Percentiles rank a stretch among this genome's conserved stretches.
phyloP scores from a whole-genome alignment of 1,139 yeast species.

The Pichia inconspicua region DNA sequence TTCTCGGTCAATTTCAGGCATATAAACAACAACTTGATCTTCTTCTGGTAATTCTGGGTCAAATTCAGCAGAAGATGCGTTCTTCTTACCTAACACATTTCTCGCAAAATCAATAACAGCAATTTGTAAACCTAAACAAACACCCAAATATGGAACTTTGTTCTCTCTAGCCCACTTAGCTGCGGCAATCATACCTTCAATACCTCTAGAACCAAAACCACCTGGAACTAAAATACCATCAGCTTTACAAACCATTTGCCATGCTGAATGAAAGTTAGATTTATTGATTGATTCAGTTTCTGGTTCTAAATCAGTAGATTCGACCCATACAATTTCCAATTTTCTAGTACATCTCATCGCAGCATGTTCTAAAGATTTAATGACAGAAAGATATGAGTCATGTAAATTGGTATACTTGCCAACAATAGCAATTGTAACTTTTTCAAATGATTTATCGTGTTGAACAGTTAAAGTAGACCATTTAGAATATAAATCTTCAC shows the following conservation, averaged over 20 bases:
- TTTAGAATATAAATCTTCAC: slow-evolving; percentile 59
- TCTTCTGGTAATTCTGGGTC: slow-evolving; percentile 54
- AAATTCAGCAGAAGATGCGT: slow-evolving; percentile 82
- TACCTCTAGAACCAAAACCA: slow-evolving; percentile 96
- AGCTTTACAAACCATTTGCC: slow-evolving; percentile 91
- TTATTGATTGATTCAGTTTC: slow-evolving; percentile 56
- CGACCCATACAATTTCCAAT: slow-evolving; percentile 91
- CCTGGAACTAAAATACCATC: slow-evolving; percentile 98
- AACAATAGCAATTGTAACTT: slow-evolving; percentile 89
- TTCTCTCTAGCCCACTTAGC: slow-evolving; percentile 97
- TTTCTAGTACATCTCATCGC: slow-evolving; percentile 83
- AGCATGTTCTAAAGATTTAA: slow-evolving; percentile 91
- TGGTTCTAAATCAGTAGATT: slow-evolving; percentile 82
- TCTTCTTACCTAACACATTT: slow-evolving; percentile 59
- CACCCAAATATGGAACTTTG: slow-evolving; percentile 89
- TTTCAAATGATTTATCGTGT: slow-evolving; percentile 72
- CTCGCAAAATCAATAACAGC: slow-evolving; percentile 94
- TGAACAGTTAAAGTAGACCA: slow-evolving; percentile 80
- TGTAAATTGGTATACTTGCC: slow-evolving; percentile 95
- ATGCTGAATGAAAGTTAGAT: slow-evolving; percentile 83
- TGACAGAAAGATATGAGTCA: slow-evolving; percentile 91
- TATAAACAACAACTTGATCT: slow-evolving; percentile 79
- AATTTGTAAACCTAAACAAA: slow-evolving; percentile 94
- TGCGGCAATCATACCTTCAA: slow-evolving; percentile 96
- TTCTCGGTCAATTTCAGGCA: slow-evolving; percentile 97